Percentiles rank a stretch among this genome's conserved stretches.
phyloP scores from a whole-genome alignment of 2,329 filamentous ascomycete species.

The Paraphoma sp. region DNA sequence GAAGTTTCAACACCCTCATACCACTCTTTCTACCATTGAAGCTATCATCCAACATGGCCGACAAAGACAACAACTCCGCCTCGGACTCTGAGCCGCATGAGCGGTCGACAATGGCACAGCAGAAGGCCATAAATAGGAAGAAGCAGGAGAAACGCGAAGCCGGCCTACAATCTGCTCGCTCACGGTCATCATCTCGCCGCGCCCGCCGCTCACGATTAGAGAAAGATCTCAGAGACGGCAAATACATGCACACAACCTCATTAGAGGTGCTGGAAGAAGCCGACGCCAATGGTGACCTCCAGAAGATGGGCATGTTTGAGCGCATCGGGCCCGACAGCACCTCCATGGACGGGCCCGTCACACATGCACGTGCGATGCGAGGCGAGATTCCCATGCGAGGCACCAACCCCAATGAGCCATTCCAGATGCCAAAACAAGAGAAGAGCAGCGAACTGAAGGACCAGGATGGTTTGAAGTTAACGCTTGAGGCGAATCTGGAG shows the following conservation, averaged over 20 bases:
- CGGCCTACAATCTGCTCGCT: conserved; percentile 51
- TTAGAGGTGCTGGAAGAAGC: conserved; percentile 60
- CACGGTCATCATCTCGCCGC: conserved; percentile 55
- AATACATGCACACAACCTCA: conserved; percentile 59
- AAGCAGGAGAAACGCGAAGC: conserved; percentile 48
- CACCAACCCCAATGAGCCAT: conserved; percentile 58
- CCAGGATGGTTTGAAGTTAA: conserved; percentile 72
- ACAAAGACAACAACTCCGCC: conserved; percentile 27
- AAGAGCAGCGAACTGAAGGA: conserved; percentile 54
- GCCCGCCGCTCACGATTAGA: conserved; percentile 56
- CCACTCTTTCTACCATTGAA: conserved; percentile 10
- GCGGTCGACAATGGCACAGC: conserved; percentile 54
- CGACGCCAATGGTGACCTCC: conserved; percentile 57
- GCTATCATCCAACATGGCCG: conserved; percentile 37
- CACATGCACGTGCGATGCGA: conserved; percentile 59
- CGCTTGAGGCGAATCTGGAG: conserved; percentile 79
- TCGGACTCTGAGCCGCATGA: conserved; percentile 45
- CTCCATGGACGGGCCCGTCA: conserved; percentile 64
- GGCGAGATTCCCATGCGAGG: conserved; percentile 63
- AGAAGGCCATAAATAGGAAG: conserved; percentile 53
- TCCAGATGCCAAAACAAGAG: conserved; percentile 52
- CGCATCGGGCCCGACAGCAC: conserved; percentile 63
- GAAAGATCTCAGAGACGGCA: conserved; percentile 54
- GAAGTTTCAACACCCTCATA: neutral
- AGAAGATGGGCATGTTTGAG: conserved; percentile 60